Evolutionary conservation across 805 yeast species (phyloP), one percentile per base, ranked within the genome.

Genomic region (Metschnikowia arizonensis): DNA sequence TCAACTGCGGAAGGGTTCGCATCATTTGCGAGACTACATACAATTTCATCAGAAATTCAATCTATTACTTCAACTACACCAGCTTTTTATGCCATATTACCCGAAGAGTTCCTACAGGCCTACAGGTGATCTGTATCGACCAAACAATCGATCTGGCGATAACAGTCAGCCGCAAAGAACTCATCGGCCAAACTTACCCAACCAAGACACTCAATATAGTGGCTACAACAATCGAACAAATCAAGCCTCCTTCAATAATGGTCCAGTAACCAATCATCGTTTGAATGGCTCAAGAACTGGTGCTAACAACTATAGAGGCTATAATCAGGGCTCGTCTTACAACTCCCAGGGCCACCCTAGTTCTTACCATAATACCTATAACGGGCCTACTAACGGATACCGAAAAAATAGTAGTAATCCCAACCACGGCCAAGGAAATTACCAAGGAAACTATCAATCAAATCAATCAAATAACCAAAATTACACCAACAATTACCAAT

Each of bases 81-180:
- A 18, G 10, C 32, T 26, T 15, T 5, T 11, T 40, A 53, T 53
- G 57, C 52, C 55, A 14, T 44, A 50, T 30, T 37, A 51, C 42
- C 50, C 44, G 18, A 49, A 51, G 26, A 46, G 48, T 24, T 48
- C 51, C 5, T 44, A 48, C 37, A 42, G 53, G 21, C 54, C 49
- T 4, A 46, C 49, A 12, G 52, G 48, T 10, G 57, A 53, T 30
- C 57, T 51, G 55, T 53, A 53, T 29, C 57, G 55, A 7, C 57
- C 55, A 12, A 34, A 31, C n/a, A 34, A 31, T 25, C 33, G 43
- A 14, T 30, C 37, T 7, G 19, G 38, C 11, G 17, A 30, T 21
- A 33, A 29, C 4, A 30, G 32, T 7, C 28, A 33, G 10, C 39
- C 21, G n/a, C 25, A 18, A 28, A 37, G 40, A 19, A 29, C n/a